Percentiles rank a stretch among this genome's conserved stretches.
Evolutionary conservation across 306 rosid genomes (phyloP).

Genomic region (Corylus americana): DNA sequence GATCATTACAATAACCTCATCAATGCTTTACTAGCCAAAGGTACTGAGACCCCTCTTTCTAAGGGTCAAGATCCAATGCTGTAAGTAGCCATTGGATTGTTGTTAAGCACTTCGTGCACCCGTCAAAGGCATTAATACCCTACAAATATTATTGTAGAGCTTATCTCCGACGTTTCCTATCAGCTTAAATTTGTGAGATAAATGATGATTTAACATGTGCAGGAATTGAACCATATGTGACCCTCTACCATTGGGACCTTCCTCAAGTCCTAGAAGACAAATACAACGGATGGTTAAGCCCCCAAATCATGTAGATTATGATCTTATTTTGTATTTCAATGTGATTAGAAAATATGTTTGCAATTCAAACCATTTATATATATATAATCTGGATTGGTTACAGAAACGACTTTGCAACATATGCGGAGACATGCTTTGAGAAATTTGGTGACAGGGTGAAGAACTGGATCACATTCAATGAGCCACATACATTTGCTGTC

Average conservation of each 20-base stretch:
- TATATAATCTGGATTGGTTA: constrained; percentile 7
- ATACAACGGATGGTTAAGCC: constrained; percentile 84
- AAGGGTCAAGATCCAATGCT: background rate
- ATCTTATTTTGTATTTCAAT: background rate
- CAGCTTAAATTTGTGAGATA: too few species aligned
- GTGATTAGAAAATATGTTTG: constrained; percentile 13
- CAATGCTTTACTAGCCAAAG: constrained; percentile 72
- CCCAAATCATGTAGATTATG: constrained; percentile 61
- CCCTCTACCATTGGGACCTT: constrained; percentile 94
- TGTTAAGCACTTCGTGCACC: background rate
- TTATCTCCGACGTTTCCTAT: background rate
- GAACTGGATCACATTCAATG: constrained; percentile 93
- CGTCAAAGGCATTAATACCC: background rate
- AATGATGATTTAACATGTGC: background rate
- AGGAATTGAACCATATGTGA: constrained; percentile 91
- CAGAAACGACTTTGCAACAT: constrained; percentile 75
- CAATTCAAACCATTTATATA: background rate
- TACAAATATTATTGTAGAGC: background rate
- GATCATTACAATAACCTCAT: constrained; percentile 86
- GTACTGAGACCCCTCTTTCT: constrained; percentile 28
- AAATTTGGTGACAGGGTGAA: constrained; percentile 95
- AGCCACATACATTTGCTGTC: constrained; percentile 75
- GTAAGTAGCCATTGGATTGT: background rate
- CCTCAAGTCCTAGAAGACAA: constrained; percentile 88
- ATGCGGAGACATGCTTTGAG: constrained; percentile 82